Percentiles rank a stretch among this genome's conserved stretches.
Conservation (phyloP, 2,329 filamentous ascomycete genomes). For the Colletotrichum lentis region DNA sequence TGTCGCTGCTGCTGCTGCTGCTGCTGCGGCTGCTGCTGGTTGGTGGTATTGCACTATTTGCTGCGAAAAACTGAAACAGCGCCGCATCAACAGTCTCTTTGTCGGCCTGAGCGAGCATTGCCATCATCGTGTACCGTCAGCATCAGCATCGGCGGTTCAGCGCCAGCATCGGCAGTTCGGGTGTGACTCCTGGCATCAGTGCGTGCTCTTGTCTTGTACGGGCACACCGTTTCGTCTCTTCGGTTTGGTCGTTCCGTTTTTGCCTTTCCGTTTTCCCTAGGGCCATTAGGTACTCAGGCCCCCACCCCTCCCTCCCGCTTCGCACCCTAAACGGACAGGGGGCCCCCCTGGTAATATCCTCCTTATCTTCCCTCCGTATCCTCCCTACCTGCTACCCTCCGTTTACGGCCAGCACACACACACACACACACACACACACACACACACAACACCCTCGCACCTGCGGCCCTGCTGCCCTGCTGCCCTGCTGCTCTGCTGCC, state of each 20-base stretch:
- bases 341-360: conserved; percentile 4
- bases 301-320: conserved; percentile 4
- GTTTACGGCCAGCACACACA: background rate
- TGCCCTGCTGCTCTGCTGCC: no score
- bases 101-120: conserved; percentile 6
- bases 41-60: background rate
- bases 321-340: conserved; percentile 17
- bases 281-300: no score
- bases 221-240: background rate
- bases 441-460: conserved; percentile 4
- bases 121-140: background rate
- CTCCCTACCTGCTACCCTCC: conserved; percentile 22
- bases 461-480: background rate
- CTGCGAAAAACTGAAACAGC: conserved; percentile 10
- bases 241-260: conserved; percentile 10
- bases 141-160: background rate
- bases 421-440: conserved; percentile 9
- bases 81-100: conserved; percentile 15
- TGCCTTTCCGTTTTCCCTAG: background rate
- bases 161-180: no score
- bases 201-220: background rate
- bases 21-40: no score
- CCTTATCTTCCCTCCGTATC: conserved; percentile 11
- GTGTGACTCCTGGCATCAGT: no score
- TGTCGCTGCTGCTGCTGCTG: no score